These are phyloP conservation scores for Diplodia mutila DNA, from an alignment of 2,329 filamentous ascomycete species.

Conservation along the genomic window DNA sequence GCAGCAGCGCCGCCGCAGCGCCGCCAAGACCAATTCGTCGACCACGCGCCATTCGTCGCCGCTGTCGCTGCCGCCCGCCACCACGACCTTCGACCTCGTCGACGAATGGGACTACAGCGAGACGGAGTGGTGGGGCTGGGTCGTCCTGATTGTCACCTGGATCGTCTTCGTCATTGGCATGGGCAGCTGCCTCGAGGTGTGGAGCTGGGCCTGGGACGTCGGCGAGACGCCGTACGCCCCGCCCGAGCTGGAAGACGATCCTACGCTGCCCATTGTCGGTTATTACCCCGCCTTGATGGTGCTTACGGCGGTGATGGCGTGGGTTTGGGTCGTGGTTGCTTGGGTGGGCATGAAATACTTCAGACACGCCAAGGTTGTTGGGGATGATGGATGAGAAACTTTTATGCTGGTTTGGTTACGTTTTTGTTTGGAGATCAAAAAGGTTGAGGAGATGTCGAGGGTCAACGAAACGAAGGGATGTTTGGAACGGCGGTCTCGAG, in stretches of 20 bases:
- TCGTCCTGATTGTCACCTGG: conserved; percentile 89
- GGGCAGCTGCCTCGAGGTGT: conserved; percentile 91
- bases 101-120: conserved; percentile 88
- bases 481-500: background rate
- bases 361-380: conserved; percentile 88
- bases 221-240: conserved; percentile 94
- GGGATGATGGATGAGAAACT: conserved; percentile 49
- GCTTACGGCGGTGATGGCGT: conserved; percentile 91
- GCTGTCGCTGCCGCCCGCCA: conserved; percentile 26
- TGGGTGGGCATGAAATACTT: conserved; percentile 99
- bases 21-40: conserved; percentile 28
- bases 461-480: background rate
- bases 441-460: background rate
- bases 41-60: conserved; percentile 26
- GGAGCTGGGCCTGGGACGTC: conserved; percentile 99
- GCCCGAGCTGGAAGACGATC: conserved; percentile 92
- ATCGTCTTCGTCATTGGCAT: conserved; percentile 94
- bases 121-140: conserved; percentile 98
- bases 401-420: background rate
- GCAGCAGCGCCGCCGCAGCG: conserved; percentile 37
- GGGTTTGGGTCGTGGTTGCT: conserved; percentile 97
- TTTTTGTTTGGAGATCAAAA: background rate
- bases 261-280: conserved; percentile 90
- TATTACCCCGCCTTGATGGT: conserved; percentile 97
- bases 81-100: conserved; percentile 30